Evolutionary conservation across 495 filamentous ascomycete species (phyloP), one percentile per base, ranked within the genome.

Genomic region (Aspergillus bridgeri): DNA sequence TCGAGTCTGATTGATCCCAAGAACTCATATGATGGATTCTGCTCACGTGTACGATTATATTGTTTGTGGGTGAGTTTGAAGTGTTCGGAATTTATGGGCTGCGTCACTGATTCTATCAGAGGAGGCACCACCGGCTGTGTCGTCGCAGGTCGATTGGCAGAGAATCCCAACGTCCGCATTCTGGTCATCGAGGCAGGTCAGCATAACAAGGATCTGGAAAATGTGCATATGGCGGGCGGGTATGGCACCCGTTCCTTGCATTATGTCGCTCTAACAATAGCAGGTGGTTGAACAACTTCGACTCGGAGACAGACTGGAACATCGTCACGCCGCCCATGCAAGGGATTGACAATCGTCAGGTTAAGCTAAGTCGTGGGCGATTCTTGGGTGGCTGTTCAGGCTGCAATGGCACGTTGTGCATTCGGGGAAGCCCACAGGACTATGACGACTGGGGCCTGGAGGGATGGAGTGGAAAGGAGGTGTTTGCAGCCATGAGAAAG

Each of bases 41-140:
- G 7, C 17, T 20, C 29, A 52, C 22, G 11, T 23, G 5, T 52
- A 42, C 19, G 50, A 52, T 43, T 52, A 52, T 27, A 25, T 54
- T 27, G 17, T 45, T 27, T 54, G 42, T 5, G 52, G 52, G 38
- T 46, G 22, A 1, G 42, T 46, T 13, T 9, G 18, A 43, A 15
- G 7, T 24, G 9, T 13, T 0, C 17, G 6, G 1, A 33, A 8
- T 42, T 3, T 33, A 9, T 22, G 9, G 53, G 4, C 9, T 21
- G n/a, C 1, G 15, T n/a, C 22, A 7, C n/a, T 9, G 8, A 7
- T 25, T 18, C 24, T 42, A 8, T 48, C 23, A 82, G 81, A 18
- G 85, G 84, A 42, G 86, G 85, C 11, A 87, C 84, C 0, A 77
- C 83, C 3, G 85, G 85, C 13, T 78, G 75, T 54, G 81, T 81